phyloP scores from a whole-genome alignment of 257 asterid species.

The Solanum habrochaites region DNA sequence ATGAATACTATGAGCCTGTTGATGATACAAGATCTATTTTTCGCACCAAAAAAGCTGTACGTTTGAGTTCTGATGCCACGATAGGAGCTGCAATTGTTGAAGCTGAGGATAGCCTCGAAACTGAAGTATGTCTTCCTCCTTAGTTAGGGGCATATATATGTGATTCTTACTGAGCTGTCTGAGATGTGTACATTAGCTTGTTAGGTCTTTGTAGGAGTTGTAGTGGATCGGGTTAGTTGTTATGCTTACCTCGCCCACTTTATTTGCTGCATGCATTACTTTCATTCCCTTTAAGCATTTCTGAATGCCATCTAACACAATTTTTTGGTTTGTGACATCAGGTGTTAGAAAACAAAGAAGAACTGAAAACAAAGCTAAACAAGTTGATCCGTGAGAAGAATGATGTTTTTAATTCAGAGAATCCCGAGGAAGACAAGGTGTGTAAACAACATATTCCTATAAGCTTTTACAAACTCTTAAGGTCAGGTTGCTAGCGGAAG shows the following conservation, averaged over 20 bases:
- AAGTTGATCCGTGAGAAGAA: constrained; percentile 68
- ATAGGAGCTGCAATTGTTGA: constrained; percentile 92
- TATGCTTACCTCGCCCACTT: not conserved
- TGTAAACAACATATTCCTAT: not conserved
- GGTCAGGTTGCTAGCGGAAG: not conserved
- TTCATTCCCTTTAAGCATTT: not conserved
- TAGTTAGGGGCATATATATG: constrained; percentile 23
- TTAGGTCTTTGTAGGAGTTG: not conserved
- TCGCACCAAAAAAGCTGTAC: constrained; percentile 50
- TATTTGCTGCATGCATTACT: not conserved
- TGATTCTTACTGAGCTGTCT: constrained; percentile 4
- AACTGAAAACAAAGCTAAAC: constrained; percentile 66
- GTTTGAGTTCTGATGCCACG: constrained; percentile 55
- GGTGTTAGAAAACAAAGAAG: constrained; percentile 71
- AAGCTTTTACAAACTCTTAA: not conserved
- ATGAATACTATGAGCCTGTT: constrained; percentile 19
- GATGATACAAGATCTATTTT: constrained; percentile 8
- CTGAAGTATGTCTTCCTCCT: constrained; percentile 59
- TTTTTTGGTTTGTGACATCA: constrained; percentile 6
- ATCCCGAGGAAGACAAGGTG: constrained; percentile 86
- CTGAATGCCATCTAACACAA: not conserved
- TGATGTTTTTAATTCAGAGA: constrained; percentile 65
- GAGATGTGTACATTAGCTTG: not conserved
- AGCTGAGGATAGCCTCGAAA: constrained; percentile 74
- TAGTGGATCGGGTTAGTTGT: not conserved